Conservation (phyloP, 805 yeast species). For the Dipodascus albidus region DNA sequence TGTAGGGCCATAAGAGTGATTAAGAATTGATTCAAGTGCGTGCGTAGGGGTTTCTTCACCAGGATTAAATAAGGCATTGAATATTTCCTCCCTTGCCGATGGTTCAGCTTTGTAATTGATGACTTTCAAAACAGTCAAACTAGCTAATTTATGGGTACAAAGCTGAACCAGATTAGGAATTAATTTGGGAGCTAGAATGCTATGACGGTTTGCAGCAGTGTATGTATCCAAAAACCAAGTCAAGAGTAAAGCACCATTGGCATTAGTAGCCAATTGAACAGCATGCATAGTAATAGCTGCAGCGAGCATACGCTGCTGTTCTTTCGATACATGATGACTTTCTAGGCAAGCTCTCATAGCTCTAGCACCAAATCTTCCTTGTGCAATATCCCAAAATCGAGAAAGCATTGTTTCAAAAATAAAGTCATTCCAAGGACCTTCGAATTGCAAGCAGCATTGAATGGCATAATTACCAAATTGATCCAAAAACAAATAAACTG, state of each 20-base stretch:
- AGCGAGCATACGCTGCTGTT: constrained; percentile 62
- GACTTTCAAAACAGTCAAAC: constrained; percentile 65
- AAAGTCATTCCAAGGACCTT: constrained; percentile 79
- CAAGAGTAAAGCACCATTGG: constrained; percentile 78
- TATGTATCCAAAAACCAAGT: constrained; percentile 94
- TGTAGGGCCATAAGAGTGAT: constrained; percentile 57
- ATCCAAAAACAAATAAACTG: constrained; percentile 79
- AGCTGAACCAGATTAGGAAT: constrained; percentile 50
- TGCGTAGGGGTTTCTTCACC: constrained; percentile 29
- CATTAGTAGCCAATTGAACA: constrained; percentile 66
- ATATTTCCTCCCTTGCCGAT: constrained; percentile 46
- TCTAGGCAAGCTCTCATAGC: constrained; percentile 91
- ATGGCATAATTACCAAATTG: constrained; percentile 95
- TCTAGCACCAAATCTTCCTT: constrained; percentile 88
- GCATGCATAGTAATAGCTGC: constrained; percentile 69
- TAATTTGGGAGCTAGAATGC: constrained; percentile 50
- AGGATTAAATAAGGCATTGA: constrained; percentile 47
- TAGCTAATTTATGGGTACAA: constrained; percentile 75
- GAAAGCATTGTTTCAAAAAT: constrained; percentile 74
- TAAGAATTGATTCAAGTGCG: constrained; percentile 51
- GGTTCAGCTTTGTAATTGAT: constrained; percentile 57
- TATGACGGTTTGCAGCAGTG: constrained; percentile 50
- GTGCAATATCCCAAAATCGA: constrained; percentile 69
- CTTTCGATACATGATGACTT: constrained; percentile 52
- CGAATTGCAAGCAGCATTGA: constrained; percentile 88